Base-by-base conservation (phyloP, 2,329 filamentous ascomycete genomes). In the Clarireedia hainanense region DNA sequence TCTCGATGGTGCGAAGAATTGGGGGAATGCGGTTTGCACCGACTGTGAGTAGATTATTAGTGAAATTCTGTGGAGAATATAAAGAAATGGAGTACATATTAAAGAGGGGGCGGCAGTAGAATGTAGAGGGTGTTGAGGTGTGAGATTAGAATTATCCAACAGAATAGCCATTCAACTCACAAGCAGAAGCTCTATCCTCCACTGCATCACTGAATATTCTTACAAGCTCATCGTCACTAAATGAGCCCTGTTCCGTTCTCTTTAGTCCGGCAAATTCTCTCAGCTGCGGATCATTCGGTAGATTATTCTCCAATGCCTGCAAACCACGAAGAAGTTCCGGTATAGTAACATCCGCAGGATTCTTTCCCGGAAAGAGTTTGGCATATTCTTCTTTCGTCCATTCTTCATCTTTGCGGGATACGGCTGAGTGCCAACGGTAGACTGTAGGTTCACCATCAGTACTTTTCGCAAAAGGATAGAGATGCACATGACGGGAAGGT, bases 181-280 rank as follows among this genome's bases (percentile, higher is more conserved):
- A 34, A 34, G 30, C 10, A 34, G 30, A 14, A 34, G 30, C 30
- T 12, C 10, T 12, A 34, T 78, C 75, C 50, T 78, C 74, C 49
- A 78, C 71, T 24, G 73, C 74, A 0, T 79, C 77, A 0, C 77
- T 73, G 14, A 92, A 73, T 58, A 89, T 86, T 23, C 83, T 74
- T 4, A 89, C 88, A 0, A 95, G 80, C 4, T 88, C 86, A 52
- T 91, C 85, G 56, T 95, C 90, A 36, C 78, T 75, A 68, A 90
- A 86, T n/a, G 72, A 81, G 5, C 89, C 89, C 55, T 90, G 79
- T 0, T 74, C 67, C 4, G 82, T 79, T 42, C 89, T 80, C 67
- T 81, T 69, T 60, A 91, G 80, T 2, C 79, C 77, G 9, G 79
- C 82, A 34, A 5, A 12, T 4, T 34, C 30, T 34, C 30, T 34